Evolutionary conservation across 1,139 yeast genomes (phyloP), one percentile per base, ranked within the genome.

Genomic region (Taphrina deformans): DNA sequence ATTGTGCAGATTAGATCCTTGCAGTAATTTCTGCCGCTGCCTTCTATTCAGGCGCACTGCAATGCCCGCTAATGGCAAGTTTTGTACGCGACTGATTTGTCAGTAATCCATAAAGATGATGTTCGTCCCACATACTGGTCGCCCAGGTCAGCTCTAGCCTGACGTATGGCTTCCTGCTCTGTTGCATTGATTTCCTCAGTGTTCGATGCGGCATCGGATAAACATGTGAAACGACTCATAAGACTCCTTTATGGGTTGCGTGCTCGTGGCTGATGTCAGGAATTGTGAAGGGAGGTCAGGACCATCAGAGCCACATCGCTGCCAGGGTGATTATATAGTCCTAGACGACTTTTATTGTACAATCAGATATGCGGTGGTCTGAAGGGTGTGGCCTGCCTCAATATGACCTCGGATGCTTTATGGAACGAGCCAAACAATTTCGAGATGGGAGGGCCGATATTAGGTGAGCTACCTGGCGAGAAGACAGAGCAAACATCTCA

Each of bases 71-170:
- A 51, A 31, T 5, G 55, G 55, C 41, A 51, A 16, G 10, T 26
- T 44, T 23, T 31, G 41, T 3, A 51, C 14, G 18, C 55, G 40
- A 33, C 48, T 44, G 26, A 12, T 7, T 23, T 7, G 48, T 44
- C 12, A 44, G 48, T 44, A 21, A 23, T 18, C n/a, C 14, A 12
- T 2, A 18, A 38, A 12, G 12, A 2, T 12, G 16, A n/a, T 38
- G 21, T 1, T 5, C 7, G 7, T 24, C 21, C 27, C 24, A 44
- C 48, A 7, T 44, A 44, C 48, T 51, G 55, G 44, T 31, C n/a
- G n/a, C 55, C 55, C 12, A 51, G 55, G 27, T 51, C 55, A 26
- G 27, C 55, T 51, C 55, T 5, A n/a, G 55, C 55, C 31, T 33
- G 40, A 1, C 24, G 41, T 14, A 38, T 38, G 16, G 41, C 41